phyloP scores from a whole-genome alignment of 495 filamentous ascomycete species.

The Hypomontagnella submonticulosa region DNA sequence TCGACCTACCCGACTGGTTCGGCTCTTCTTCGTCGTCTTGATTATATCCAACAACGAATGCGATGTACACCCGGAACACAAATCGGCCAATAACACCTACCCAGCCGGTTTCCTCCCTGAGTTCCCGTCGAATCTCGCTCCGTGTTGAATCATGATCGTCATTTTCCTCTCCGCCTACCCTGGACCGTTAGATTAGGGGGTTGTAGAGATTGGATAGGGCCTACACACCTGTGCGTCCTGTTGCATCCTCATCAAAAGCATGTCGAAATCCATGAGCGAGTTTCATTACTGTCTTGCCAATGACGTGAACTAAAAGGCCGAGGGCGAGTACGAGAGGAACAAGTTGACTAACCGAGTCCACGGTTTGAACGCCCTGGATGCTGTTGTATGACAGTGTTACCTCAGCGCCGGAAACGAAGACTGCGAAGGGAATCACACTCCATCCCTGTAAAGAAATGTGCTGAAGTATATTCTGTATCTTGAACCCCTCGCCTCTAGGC shows the following conservation, averaged over 20 bases:
- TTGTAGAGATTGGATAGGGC: neutral
- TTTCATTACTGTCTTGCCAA: slow-evolving; percentile 7
- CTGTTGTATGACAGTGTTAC: slow-evolving; percentile 26
- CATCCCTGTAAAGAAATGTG: slow-evolving; percentile 18
- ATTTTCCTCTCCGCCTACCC: neutral
- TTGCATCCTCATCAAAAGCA: slow-evolving; percentile 13
- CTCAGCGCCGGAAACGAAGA: slow-evolving; percentile 27
- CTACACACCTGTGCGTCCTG: slow-evolving; percentile 11
- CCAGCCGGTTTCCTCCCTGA: slow-evolving; percentile 20
- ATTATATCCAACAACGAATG: slow-evolving; percentile 21
- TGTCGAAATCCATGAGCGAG: slow-evolving; percentile 17
- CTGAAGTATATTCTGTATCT: slow-evolving; percentile 4
- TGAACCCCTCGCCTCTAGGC: neutral
- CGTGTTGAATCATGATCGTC: slow-evolving; percentile 1
- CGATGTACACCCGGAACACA: slow-evolving; percentile 28
- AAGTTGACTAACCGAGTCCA: slow-evolving; percentile 27
- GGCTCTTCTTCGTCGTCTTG: slow-evolving; percentile 18
- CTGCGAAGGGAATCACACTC: slow-evolving; percentile 22
- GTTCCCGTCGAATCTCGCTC: slow-evolving; percentile 6
- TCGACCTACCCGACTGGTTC: slow-evolving; percentile 9
- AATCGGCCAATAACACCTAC: slow-evolving; percentile 21
- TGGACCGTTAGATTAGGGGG: neutral
- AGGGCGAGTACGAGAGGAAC: slow-evolving; percentile 26
- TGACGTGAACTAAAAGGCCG: slow-evolving; percentile 15
- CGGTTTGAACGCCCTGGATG: slow-evolving; percentile 22